Evolutionary conservation across 2,329 filamentous ascomycete genomes (phyloP).

Genomic region (Paracorniculantispora psalliotae): DNA sequence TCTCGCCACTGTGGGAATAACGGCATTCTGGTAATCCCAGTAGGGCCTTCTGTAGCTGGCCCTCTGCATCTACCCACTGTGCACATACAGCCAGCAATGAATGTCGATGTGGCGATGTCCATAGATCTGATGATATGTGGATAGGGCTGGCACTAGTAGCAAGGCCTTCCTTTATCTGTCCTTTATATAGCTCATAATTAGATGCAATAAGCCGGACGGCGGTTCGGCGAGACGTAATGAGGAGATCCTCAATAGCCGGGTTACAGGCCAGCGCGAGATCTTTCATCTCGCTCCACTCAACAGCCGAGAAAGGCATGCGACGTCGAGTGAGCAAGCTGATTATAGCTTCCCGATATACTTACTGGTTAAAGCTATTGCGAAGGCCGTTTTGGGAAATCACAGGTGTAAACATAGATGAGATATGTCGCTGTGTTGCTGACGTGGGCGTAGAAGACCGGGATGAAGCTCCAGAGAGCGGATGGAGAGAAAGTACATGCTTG

Average conservation of each 20-base stretch:
- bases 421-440: not conserved
- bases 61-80: not conserved
- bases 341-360: not conserved
- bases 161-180: not conserved
- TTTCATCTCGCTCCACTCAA: conserved; percentile 1
- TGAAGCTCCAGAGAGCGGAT: not conserved
- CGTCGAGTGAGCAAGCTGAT: conserved; percentile 1
- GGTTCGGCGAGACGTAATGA: not conserved
- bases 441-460: not conserved
- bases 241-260: not conserved
- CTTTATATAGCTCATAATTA: not conserved
- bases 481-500: not conserved
- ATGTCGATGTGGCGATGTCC: not conserved
- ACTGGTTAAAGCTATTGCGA: not conserved
- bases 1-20: not conserved
- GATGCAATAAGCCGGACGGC: not conserved
- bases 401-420: not conserved
- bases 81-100: not conserved
- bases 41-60: not conserved
- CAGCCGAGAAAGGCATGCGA: not conserved
- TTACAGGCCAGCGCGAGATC: not conserved
- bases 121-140: not conserved
- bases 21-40: not conserved
- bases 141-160: not conserved
- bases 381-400: not conserved